Evolutionary conservation across 2,329 filamentous ascomycete species (phyloP).

Genomic region (Fusarium sp.): DNA sequence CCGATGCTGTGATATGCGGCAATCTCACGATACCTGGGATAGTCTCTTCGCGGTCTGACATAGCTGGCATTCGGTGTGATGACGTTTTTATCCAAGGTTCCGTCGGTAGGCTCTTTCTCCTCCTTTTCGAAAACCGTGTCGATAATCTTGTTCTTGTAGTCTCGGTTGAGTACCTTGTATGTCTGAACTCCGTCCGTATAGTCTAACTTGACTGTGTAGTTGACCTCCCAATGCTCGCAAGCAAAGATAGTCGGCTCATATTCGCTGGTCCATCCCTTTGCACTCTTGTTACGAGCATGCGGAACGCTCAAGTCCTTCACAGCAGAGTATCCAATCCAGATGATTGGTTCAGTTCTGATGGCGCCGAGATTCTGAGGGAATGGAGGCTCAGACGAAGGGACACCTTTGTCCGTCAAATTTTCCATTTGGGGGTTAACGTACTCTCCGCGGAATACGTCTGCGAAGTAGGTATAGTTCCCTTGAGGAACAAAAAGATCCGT

Average conservation of each 20-base stretch:
- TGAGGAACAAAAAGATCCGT: background rate
- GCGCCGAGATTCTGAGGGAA: background rate
- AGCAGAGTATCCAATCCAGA: background rate
- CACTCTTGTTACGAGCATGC: background rate
- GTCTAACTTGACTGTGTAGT: background rate
- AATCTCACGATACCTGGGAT: background rate
- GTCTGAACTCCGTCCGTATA: background rate
- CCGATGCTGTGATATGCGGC: background rate
- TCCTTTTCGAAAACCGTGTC: background rate
- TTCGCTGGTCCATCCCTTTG: background rate
- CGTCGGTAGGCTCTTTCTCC: background rate
- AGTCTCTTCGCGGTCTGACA: background rate
- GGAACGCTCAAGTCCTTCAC: background rate
- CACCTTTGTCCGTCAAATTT: background rate
- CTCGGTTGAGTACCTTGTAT: background rate
- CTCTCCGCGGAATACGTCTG: background rate
- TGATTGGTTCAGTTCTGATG: background rate
- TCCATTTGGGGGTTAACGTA: background rate
- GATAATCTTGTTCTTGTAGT: background rate
- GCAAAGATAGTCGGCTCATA: background rate
- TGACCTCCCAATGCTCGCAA: background rate
- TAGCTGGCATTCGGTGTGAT: background rate
- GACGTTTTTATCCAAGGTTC: background rate
- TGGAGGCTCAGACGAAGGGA: background rate
- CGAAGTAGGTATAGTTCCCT: background rate